phyloP scores from a whole-genome alignment of 768 basidiomycete species.

The Galerina sulciceps region DNA sequence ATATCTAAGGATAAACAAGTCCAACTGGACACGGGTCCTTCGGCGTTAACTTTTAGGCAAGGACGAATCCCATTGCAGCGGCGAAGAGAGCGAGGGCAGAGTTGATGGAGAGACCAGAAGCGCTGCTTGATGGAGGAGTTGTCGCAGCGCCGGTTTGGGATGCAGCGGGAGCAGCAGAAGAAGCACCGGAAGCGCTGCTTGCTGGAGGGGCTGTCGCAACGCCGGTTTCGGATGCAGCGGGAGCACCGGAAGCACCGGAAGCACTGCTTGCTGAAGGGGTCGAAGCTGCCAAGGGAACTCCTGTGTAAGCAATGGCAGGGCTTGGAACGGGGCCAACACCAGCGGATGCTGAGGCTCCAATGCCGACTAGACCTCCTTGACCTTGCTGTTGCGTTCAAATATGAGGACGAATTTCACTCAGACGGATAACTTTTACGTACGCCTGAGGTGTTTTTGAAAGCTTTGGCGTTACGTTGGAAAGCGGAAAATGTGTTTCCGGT shows the following conservation, averaged over 20 bases:
- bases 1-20: background rate
- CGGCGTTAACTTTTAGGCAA: slow-evolving; percentile 11
- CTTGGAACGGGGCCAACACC: slow-evolving; percentile 42
- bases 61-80: slow-evolving; percentile 11
- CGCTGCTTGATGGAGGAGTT: too few relatives aligned
- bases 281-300: slow-evolving; percentile 15
- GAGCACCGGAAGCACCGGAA: slow-evolving; percentile 16
- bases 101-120: slow-evolving; percentile 11
- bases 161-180: too few relatives aligned
- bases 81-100: slow-evolving; percentile 15
- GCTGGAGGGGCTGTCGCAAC: too few relatives aligned
- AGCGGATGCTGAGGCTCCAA: slow-evolving; percentile 52
- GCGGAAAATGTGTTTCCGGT: slow-evolving; percentile 44
- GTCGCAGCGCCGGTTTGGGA: too few relatives aligned
- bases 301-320: slow-evolving; percentile 32
- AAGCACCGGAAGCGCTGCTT: slow-evolving; percentile 8
- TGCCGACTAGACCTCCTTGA: slow-evolving; percentile 43
- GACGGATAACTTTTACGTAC: slow-evolving; percentile 32
- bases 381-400: slow-evolving; percentile 36
- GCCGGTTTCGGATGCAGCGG: slow-evolving; percentile 13
- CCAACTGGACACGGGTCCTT: background rate
- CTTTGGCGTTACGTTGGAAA: slow-evolving; percentile 38
- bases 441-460: slow-evolving; percentile 29
- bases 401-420: background rate
- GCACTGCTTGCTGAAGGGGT: too few relatives aligned